Conservation (phyloP, 2,329 filamentous ascomycete genomes). For the Xylaria sp. region DNA sequence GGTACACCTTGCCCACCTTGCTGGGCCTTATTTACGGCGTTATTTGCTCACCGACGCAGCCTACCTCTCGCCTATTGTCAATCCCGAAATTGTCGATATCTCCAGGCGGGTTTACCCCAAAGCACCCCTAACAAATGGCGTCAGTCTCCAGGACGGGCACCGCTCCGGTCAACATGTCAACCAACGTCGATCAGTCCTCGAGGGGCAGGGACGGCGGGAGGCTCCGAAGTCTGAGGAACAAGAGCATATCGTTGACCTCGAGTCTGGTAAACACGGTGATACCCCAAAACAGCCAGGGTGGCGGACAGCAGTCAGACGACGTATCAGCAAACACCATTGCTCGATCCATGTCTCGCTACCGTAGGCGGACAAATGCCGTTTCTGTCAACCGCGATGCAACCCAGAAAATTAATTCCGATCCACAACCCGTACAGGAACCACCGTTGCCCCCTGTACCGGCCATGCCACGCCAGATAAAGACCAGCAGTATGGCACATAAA, state of each 20-base stretch:
- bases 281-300: constrained; percentile 18
- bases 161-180: constrained; percentile 22
- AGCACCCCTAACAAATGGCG: constrained; percentile 20
- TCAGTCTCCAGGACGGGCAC: constrained; percentile 26
- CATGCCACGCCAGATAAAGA: constrained; percentile 33
- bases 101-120: constrained; percentile 25
- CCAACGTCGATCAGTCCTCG: constrained; percentile 21
- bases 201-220: constrained; percentile 21
- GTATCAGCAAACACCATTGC: constrained; percentile 34
- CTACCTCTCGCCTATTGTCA: constrained; percentile 9
- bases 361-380: constrained; percentile 34
- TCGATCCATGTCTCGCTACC: constrained; percentile 41
- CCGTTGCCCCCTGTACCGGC: constrained; percentile 35
- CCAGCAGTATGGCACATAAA: constrained; percentile 25
- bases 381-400: constrained; percentile 31
- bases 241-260: constrained; percentile 34
- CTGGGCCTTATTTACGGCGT: constrained; percentile 5
- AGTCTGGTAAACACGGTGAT: constrained; percentile 22
- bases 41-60: constrained; percentile 13
- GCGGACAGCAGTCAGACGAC: constrained; percentile 19
- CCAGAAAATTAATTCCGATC: constrained; percentile 33
- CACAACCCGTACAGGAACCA: constrained; percentile 27
- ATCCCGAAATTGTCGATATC: constrained; percentile 4
- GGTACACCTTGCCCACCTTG: constrained; percentile 9
- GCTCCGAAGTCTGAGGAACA: constrained; percentile 39